Percentiles rank a stretch among this genome's conserved stretches.
Conservation (phyloP, 768 basidiomycete genomes). For the Naganishia randhawae region DNA sequence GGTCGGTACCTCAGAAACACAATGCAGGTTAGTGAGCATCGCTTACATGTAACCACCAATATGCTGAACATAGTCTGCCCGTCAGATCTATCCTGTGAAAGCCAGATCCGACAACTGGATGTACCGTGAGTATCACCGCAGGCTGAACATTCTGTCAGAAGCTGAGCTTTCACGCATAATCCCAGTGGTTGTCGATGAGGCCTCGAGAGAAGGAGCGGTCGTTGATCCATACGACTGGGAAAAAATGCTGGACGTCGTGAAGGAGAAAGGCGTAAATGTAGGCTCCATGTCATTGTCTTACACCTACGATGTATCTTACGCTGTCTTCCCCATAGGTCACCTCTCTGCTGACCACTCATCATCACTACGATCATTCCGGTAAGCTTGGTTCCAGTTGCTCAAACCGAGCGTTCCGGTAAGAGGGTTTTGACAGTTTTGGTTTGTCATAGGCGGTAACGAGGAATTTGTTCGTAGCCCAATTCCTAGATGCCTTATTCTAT, state of each 20-base stretch:
- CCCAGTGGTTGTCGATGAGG: slow-evolving; percentile 44
- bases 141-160: too few relatives aligned
- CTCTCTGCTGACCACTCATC: slow-evolving; percentile 73
- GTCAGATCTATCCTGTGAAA: slow-evolving; percentile 38
- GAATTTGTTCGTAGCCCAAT: slow-evolving; percentile 55
- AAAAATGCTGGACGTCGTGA: slow-evolving; percentile 45
- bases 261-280: slow-evolving; percentile 69
- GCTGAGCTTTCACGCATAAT: neutral
- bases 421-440: neutral
- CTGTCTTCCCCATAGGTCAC: slow-evolving; percentile 32
- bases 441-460: slow-evolving; percentile 58
- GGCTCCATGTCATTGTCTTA: neutral
- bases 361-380: slow-evolving; percentile 83
- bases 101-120: slow-evolving; percentile 51
- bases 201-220: slow-evolving; percentile 43
- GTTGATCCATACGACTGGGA: slow-evolving; percentile 48
- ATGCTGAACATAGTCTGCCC: neutral
- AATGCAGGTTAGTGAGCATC: slow-evolving; percentile 6
- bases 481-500: neutral
- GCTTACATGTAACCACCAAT: neutral
- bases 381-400: neutral
- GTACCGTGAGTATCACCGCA: slow-evolving; percentile 38
- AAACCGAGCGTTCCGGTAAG: neutral
- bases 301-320: neutral
- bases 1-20: neutral